These are phyloP conservation scores for Backusella tuberculispora DNA, from an alignment of 192 early-diverging fungal species.

Conservation along the genomic window DNA sequence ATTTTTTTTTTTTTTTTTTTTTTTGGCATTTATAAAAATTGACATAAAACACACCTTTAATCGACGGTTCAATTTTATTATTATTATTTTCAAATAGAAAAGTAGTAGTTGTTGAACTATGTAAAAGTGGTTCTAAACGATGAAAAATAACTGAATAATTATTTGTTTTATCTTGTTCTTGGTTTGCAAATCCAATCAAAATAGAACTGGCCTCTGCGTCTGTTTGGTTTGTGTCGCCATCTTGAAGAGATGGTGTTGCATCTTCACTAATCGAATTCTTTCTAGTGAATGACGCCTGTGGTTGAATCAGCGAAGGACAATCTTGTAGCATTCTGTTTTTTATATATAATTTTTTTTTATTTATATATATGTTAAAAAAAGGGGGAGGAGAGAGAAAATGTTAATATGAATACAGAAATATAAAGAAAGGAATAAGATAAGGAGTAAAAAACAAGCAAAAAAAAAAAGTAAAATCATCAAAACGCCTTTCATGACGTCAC, in stretches of 20 bases:
- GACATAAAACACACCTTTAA: slow-evolving; percentile 1
- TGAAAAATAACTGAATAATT: neutral
- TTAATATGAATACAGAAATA: neutral
- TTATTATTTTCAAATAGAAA: too few species aligned
- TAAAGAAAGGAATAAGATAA: too few species aligned
- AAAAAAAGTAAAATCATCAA: too few species aligned
- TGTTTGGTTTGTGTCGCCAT: slow-evolving; percentile 24
- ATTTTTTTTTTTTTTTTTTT: neutral
- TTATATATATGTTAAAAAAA: neutral
- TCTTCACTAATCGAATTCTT: slow-evolving; percentile 12
- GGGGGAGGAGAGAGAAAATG: neutral
- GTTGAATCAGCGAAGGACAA: slow-evolving; percentile 29
- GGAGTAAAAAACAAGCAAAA: too few species aligned
- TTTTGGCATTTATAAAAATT: neutral
- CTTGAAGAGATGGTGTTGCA: neutral
- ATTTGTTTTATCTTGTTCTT: slow-evolving; percentile 4
- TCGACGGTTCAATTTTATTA: too few species aligned
- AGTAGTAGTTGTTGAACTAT: too few species aligned
- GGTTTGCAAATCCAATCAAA: slow-evolving; percentile 42
- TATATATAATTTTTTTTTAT: too few species aligned
- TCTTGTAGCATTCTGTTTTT: slow-evolving; percentile 13
- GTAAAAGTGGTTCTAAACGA: neutral
- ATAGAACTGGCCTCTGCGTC: slow-evolving; percentile 43
- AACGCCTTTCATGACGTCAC: too few species aligned
- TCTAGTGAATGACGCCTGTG: slow-evolving; percentile 34